Evolutionary conservation across 495 filamentous ascomycete genomes (phyloP).

Genomic region (Evernia prunastri): DNA sequence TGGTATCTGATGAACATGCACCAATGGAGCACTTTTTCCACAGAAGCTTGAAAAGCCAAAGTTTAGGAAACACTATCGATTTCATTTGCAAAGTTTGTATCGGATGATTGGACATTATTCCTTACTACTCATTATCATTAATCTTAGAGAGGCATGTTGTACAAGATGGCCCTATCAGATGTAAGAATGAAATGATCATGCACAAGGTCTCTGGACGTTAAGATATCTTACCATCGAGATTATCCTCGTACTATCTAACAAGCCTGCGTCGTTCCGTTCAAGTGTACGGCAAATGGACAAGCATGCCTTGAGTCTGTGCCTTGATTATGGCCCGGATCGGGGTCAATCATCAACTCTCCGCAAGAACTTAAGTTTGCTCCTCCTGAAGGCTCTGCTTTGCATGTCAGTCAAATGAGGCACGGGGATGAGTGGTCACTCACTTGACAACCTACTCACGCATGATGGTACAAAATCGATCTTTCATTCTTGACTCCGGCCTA

Average conservation of each 20-base stretch:
- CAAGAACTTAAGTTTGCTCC: background rate
- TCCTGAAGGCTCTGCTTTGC: background rate
- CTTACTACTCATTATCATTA: background rate
- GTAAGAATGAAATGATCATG: background rate
- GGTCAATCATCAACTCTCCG: background rate
- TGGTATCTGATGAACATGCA: conserved; percentile 80
- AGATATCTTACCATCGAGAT: too few species aligned
- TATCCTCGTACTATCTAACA: background rate
- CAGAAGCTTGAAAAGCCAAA: background rate
- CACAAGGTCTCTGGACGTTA: background rate
- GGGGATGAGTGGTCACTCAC: background rate
- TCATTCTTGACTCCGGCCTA: conserved; percentile 4
- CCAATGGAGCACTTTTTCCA: background rate
- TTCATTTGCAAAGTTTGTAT: background rate
- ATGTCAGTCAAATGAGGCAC: background rate
- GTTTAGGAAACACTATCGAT: background rate
- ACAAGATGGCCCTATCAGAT: background rate
- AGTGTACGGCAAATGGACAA: background rate
- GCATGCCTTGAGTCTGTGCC: background rate
- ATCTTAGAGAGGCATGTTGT: background rate
- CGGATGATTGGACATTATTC: background rate
- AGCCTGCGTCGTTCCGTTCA: background rate
- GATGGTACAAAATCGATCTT: background rate
- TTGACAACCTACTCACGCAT: background rate
- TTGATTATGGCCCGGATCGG: background rate